A percentile compares a stretch with the other conserved stretches of the same genome.
phyloP scores from a whole-genome alignment of 1,284 basidiomycete species.

The Macrocybe sp. region DNA sequence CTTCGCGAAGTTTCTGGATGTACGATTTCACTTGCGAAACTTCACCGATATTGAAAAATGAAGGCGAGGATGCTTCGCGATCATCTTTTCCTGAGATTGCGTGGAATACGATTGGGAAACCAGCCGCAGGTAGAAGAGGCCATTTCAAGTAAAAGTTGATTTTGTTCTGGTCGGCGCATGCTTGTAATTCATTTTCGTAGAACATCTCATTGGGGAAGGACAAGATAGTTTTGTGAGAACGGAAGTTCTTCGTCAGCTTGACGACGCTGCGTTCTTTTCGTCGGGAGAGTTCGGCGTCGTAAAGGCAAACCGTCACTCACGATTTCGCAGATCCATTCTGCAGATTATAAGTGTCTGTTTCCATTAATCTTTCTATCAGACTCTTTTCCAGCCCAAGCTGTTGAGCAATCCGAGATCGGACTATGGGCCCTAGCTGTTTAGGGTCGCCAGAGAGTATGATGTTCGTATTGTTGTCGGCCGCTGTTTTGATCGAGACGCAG shows the following conservation, averaged over 20 bases:
- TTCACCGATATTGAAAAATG: constrained; percentile 63
- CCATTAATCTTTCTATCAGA: constrained; percentile 56
- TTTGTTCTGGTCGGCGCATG: constrained; percentile 37
- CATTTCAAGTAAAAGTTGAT: constrained; percentile 35
- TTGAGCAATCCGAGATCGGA: constrained; percentile 46
- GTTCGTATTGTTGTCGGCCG: constrained; percentile 48
- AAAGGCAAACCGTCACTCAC: constrained; percentile 24
- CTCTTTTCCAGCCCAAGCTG: constrained; percentile 47
- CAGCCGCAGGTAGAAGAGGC: constrained; percentile 35
- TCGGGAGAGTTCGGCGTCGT: neutral
- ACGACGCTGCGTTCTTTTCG: constrained; percentile 37
- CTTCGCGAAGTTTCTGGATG: constrained; percentile 17
- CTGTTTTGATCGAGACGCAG: constrained; percentile 50
- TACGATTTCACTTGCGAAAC: constrained; percentile 50
- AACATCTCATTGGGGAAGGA: constrained; percentile 52
- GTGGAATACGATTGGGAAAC: constrained; percentile 59
- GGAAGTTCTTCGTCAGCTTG: constrained; percentile 56
- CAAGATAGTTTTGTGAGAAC: constrained; percentile 52
- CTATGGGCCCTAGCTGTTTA: constrained; percentile 59
- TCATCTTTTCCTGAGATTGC: constrained; percentile 54
- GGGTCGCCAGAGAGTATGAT: constrained; percentile 57
- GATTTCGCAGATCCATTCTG: constrained; percentile 31
- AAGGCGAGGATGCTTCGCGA: constrained; percentile 56
- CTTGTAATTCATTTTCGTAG: constrained; percentile 46
- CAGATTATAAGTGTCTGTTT: constrained; percentile 38